Conservation (phyloP, 208 protist species). For the Leishmania tarentolae region DNA sequence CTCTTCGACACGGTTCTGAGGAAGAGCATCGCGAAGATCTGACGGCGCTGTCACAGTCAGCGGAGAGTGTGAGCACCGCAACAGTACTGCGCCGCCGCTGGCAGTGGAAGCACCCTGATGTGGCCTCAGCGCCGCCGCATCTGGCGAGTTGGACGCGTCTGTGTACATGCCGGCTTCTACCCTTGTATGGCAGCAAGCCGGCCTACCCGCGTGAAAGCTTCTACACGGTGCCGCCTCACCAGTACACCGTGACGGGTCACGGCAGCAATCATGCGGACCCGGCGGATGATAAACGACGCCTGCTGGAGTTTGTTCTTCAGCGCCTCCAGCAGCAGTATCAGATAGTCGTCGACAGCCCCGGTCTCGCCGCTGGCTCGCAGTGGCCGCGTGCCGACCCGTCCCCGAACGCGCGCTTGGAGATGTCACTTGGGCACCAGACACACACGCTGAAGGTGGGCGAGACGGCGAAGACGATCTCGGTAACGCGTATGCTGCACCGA, state of each 20-base stretch:
- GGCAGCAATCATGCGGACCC: constrained; percentile 4
- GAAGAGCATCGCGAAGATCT: constrained; percentile 28
- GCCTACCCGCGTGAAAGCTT: constrained; percentile 80
- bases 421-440: constrained; percentile 85
- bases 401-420: constrained; percentile 66
- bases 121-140: constrained; percentile 33
- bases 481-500: constrained; percentile 79
- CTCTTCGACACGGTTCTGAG: constrained; percentile 33
- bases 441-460: constrained; percentile 83
- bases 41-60: constrained; percentile 35
- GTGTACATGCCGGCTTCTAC: constrained; percentile 72
- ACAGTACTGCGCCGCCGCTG: constrained; percentile 76
- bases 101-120: constrained; percentile 70
- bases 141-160: constrained; percentile 64
- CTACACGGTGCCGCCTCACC: constrained; percentile 70
- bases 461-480: constrained; percentile 64
- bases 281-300: constrained; percentile 33
- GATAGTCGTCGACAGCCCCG: constrained; percentile 68
- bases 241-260: constrained; percentile 64
- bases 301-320: constrained; percentile 84
- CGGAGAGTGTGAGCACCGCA: constrained; percentile 61
- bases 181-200: constrained; percentile 76
- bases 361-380: constrained; percentile 28
- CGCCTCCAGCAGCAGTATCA: constrained; percentile 87
- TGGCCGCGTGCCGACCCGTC: constrained; percentile 51